These are phyloP conservation scores for Lycium ferocissimum DNA, from an alignment of 257 asterid species.

Conservation along the genomic window DNA sequence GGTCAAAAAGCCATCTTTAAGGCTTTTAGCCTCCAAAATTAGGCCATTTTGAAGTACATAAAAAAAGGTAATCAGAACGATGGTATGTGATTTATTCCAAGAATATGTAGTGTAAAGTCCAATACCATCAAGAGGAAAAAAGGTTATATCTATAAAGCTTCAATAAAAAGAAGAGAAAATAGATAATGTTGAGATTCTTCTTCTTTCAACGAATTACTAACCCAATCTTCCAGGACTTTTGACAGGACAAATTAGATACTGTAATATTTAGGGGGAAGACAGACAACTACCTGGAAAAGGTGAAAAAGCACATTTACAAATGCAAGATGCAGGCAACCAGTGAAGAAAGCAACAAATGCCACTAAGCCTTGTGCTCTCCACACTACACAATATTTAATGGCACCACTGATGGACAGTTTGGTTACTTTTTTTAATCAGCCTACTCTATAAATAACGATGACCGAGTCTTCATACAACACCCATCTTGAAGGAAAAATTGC, in stretches of 20 bases:
- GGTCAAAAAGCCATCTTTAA: neutral
- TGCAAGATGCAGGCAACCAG: neutral
- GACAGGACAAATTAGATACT: neutral
- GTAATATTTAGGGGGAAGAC: neutral
- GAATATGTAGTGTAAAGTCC: neutral
- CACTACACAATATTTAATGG: conserved; percentile 13
- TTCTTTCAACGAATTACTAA: too few species aligned
- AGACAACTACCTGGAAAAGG: too few species aligned
- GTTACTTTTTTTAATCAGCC: neutral
- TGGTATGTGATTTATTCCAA: neutral
- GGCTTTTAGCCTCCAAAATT: neutral
- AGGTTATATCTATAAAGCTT: neutral
- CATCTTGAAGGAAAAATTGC: neutral
- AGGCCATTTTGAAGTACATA: neutral
- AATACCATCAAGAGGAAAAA: neutral
- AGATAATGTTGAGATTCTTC: too few species aligned
- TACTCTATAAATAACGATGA: neutral
- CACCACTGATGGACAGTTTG: neutral
- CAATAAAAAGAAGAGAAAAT: neutral
- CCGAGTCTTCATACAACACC: neutral
- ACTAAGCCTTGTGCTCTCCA: conserved; percentile 24
- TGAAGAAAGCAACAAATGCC: neutral
- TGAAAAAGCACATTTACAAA: neutral
- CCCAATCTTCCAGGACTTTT: neutral
- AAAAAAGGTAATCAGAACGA: neutral